These are phyloP conservation scores for Gillenia trifoliata DNA, from an alignment of 306 rosid genomes.

Conservation along the genomic window DNA sequence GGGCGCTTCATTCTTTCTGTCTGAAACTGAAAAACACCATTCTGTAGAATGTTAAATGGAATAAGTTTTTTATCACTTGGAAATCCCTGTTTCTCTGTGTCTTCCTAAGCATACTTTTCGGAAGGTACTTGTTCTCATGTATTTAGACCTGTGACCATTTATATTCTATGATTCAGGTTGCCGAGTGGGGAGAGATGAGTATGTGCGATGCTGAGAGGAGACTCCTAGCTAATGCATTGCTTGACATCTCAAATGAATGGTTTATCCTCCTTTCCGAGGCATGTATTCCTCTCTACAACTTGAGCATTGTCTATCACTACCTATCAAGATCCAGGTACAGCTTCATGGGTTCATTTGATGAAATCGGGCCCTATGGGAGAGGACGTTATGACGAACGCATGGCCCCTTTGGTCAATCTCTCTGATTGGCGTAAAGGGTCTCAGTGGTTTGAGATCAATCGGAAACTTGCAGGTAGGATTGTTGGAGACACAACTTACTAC, in stretches of 20 bases:
- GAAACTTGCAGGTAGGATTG: constrained; percentile 57
- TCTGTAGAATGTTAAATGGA: constrained; percentile 7
- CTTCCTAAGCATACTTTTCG: constrained; percentile 4
- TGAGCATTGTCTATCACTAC: constrained; percentile 68
- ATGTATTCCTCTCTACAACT: constrained; percentile 87
- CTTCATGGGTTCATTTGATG: constrained; percentile 88
- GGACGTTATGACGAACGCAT: constrained; percentile 74
- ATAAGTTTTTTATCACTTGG: background rate
- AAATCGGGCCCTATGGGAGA: constrained; percentile 87
- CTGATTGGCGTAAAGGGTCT: constrained; percentile 90
- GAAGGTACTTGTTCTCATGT: background rate
- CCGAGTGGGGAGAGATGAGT: constrained; percentile 96
- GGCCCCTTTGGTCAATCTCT: constrained; percentile 82
- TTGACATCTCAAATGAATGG: constrained; percentile 94
- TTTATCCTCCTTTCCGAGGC: constrained; percentile 87
- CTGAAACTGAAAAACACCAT: background rate
- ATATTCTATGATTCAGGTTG: constrained; percentile 44
- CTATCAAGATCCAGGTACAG: constrained; percentile 70
- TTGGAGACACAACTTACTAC: constrained; percentile 66
- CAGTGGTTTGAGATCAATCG: constrained; percentile 94
- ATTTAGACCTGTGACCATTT: background rate
- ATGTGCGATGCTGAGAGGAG: constrained; percentile 98
- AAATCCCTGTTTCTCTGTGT: background rate
- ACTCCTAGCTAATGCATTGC: constrained; percentile 89
- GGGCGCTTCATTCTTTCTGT: background rate